Evolutionary conservation across 2,329 filamentous ascomycete genomes (phyloP).

Genomic region (Apiospora koreana): DNA sequence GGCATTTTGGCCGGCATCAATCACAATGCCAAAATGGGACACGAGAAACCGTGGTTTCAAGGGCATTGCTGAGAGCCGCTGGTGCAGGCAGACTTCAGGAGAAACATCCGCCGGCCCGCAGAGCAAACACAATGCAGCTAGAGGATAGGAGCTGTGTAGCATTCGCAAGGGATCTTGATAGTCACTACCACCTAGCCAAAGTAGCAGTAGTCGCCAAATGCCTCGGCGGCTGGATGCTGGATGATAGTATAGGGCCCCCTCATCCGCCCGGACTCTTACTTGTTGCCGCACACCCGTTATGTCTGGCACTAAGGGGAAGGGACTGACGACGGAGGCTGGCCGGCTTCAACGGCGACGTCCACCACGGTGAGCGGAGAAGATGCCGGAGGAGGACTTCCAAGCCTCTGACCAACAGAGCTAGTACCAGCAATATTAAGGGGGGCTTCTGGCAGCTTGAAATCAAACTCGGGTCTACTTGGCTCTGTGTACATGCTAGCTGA

Average conservation of each 20-base stretch:
- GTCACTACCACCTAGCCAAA: neutral
- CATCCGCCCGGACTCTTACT: neutral
- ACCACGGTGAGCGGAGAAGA: neutral
- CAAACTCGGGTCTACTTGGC: neutral
- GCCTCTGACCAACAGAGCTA: neutral
- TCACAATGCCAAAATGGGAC: constrained; percentile 1
- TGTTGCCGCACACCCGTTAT: neutral
- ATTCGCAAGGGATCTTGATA: neutral
- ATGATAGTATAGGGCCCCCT: neutral
- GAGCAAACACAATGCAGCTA: neutral
- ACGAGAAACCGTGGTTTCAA: constrained; percentile 1
- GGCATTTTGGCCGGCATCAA: neutral
- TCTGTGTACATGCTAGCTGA: neutral
- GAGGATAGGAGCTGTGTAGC: neutral
- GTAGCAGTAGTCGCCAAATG: neutral
- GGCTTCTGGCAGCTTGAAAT: neutral
- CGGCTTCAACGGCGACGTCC: neutral
- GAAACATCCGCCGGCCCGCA: neutral
- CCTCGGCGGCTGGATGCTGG: neutral
- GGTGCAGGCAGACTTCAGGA: neutral
- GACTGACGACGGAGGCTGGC: neutral
- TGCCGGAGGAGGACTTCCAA: neutral
- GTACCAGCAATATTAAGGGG: neutral
- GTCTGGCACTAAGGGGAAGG: neutral
- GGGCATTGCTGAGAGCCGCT: neutral